Percentiles rank a stretch among this genome's conserved stretches.
Conservation (phyloP, 2,329 filamentous ascomycete genomes). For the Calonectria pseudoreteaudii region DNA sequence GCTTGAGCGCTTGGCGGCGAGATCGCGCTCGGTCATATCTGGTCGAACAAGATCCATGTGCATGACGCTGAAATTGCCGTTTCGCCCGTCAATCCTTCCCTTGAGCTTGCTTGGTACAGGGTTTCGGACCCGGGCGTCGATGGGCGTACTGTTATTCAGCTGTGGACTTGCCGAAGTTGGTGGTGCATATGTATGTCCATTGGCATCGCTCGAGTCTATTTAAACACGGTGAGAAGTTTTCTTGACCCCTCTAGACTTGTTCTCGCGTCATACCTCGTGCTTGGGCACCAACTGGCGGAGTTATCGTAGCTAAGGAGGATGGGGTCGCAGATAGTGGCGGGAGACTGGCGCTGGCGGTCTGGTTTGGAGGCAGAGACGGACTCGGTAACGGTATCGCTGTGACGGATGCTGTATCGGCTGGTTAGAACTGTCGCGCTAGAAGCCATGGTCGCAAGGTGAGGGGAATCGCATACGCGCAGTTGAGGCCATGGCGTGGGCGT, state of each 20-base stretch:
- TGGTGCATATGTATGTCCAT: background rate
- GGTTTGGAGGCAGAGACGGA: background rate
- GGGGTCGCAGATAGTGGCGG: conserved; percentile 18
- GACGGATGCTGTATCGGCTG: conserved; percentile 23
- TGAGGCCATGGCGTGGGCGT: conserved; percentile 41
- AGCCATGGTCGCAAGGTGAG: background rate
- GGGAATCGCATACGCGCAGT: conserved; percentile 41
- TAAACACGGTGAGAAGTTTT: conserved; percentile 5
- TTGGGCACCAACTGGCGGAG: conserved; percentile 15
- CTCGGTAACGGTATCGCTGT: conserved; percentile 20
- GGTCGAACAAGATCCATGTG: conserved; percentile 66
- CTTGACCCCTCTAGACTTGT: conserved; percentile 9
- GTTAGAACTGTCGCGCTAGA: conserved; percentile 29
- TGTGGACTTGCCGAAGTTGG: conserved; percentile 3
- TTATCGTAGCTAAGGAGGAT: conserved; percentile 9
- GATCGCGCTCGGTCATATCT: conserved; percentile 61
- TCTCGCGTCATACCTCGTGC: conserved; percentile 28
- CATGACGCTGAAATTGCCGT: conserved; percentile 73
- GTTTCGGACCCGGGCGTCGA: conserved; percentile 57
- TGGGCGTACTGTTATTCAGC: conserved; percentile 35
- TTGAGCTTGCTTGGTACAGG: conserved; percentile 73
- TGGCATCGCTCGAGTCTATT: conserved; percentile 4
- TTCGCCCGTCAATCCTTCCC: conserved; percentile 66
- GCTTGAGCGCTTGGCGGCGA: conserved; percentile 70
- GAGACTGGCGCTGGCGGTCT: conserved; percentile 4